These are phyloP conservation scores for Ilyonectria mors-panacis DNA, from an alignment of 2,329 filamentous ascomycete species.

Conservation along the genomic window DNA sequence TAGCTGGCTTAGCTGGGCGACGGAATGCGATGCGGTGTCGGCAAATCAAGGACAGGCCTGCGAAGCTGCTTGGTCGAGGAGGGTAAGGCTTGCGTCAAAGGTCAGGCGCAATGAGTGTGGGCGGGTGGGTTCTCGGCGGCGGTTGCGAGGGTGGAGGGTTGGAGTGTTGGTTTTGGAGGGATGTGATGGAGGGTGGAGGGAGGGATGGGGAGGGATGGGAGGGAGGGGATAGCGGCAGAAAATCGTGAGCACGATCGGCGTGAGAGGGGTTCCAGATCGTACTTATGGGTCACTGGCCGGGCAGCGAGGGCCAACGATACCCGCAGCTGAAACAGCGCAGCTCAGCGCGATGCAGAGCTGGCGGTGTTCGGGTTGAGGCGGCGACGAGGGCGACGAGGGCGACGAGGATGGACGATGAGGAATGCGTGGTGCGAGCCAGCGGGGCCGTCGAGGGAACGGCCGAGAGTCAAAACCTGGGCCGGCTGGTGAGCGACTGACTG, in stretches of 20 bases:
- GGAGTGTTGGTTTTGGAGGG: constrained; percentile 28
- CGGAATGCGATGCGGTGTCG: constrained; percentile 30
- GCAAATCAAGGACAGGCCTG: constrained; percentile 32
- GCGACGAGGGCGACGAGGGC: constrained; percentile 3
- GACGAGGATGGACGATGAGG: background rate
- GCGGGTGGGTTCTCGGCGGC: constrained; percentile 27
- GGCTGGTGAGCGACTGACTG: constrained; percentile 30
- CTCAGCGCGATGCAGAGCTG: background rate
- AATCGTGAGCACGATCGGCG: constrained; percentile 45
- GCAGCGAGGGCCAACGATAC: constrained; percentile 29
- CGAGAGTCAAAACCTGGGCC: constrained; percentile 31
- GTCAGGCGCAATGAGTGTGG: constrained; percentile 45
- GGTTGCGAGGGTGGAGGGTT: constrained; percentile 31
- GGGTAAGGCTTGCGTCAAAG: constrained; percentile 45
- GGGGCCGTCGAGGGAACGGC: constrained; percentile 20
- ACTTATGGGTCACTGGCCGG: constrained; percentile 39
- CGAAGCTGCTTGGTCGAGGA: constrained; percentile 39
- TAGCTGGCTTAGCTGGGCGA: constrained; percentile 11
- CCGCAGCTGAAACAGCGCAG: constrained; percentile 33
- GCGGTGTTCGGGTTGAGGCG: constrained; percentile 24
- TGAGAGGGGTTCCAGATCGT: constrained; percentile 49
- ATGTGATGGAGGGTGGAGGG: constrained; percentile 19
- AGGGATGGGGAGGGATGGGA: constrained; percentile 38
- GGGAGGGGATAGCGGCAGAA: constrained; percentile 40
- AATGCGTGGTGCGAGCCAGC: constrained; percentile 6